Evolutionary conservation across 2,329 filamentous ascomycete species (phyloP).

Genomic region (Aureobasidium musti): DNA sequence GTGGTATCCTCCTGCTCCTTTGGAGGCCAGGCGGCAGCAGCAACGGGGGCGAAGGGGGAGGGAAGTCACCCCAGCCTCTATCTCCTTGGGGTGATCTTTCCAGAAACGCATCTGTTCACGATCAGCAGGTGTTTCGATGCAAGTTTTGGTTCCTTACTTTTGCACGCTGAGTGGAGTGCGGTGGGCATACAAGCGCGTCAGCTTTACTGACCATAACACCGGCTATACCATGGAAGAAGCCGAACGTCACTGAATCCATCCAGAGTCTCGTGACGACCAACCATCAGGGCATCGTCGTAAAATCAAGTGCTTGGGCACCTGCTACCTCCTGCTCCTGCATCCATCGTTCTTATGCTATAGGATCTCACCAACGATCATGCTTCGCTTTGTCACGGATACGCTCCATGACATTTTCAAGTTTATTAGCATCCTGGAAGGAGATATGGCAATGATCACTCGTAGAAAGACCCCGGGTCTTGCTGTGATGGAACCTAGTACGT

Average conservation of each 20-base stretch:
- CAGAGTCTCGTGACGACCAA: not conserved
- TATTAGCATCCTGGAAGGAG: not conserved
- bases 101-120: not conserved
- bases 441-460: not conserved
- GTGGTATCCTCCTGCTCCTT: not conserved
- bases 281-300: not conserved
- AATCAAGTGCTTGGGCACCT: not conserved
- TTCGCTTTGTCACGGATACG: not conserved
- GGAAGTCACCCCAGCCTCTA: not conserved
- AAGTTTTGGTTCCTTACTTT: not conserved
- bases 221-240: constrained; percentile 14
- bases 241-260: not conserved
- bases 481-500: not conserved
- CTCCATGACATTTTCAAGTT: not conserved
- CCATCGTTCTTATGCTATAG: not conserved
- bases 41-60: not conserved
- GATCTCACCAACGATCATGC: not conserved
- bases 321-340: too few species aligned
- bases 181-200: too few species aligned
- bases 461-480: not conserved
- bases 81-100: constrained; percentile 3
- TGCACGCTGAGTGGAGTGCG: not conserved
- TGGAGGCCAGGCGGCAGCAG: not conserved
- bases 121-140: not conserved
- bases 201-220: not conserved